Conservation (phyloP, 768 basidiomycete species). For the Dictyophora rubrovolvata region DNA sequence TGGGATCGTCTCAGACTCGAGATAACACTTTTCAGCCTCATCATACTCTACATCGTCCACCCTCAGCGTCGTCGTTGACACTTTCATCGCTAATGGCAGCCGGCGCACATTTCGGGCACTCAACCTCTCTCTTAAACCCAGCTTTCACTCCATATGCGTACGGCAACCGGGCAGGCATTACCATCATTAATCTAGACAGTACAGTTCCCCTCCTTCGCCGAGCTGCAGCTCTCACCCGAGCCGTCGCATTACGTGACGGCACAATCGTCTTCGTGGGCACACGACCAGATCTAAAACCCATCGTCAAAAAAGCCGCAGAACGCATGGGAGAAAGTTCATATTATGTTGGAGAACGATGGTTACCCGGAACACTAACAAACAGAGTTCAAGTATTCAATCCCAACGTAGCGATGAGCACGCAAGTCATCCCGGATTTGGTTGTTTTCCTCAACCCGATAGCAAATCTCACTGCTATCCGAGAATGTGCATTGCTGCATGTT, state of each 20-base stretch:
- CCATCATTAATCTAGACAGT: slow-evolving; percentile 90
- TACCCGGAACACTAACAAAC: slow-evolving; percentile 94
- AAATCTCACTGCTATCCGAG: slow-evolving; percentile 78
- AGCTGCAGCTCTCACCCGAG: slow-evolving; percentile 79
- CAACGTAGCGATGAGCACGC: slow-evolving; percentile 39
- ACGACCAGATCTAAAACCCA: slow-evolving; percentile 61
- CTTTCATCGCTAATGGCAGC: slow-evolving; percentile 85
- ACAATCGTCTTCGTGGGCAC: slow-evolving; percentile 87
- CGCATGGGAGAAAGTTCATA: slow-evolving; percentile 74
- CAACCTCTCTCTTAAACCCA: slow-evolving; percentile 73
- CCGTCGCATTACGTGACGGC: slow-evolving; percentile 72
- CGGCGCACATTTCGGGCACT: slow-evolving; percentile 91
- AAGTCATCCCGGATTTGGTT: slow-evolving; percentile 75
- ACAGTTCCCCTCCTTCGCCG: slow-evolving; percentile 87
- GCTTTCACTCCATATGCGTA: slow-evolving; percentile 90
- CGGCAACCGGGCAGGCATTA: slow-evolving; percentile 80
- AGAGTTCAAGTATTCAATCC: slow-evolving; percentile 61
- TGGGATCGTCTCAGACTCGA: slow-evolving; percentile 70
- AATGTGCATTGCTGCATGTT: slow-evolving; percentile 81
- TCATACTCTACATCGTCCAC: slow-evolving; percentile 55
- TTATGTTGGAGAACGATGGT: slow-evolving; percentile 81
- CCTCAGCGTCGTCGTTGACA: slow-evolving; percentile 52
- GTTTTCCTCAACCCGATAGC: slow-evolving; percentile 84
- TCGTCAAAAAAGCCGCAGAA: slow-evolving; percentile 69
- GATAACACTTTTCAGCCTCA: slow-evolving; percentile 65